These are phyloP conservation scores for Tuber calosporum DNA, from an alignment of 495 filamentous ascomycete species.

Conservation along the genomic window DNA sequence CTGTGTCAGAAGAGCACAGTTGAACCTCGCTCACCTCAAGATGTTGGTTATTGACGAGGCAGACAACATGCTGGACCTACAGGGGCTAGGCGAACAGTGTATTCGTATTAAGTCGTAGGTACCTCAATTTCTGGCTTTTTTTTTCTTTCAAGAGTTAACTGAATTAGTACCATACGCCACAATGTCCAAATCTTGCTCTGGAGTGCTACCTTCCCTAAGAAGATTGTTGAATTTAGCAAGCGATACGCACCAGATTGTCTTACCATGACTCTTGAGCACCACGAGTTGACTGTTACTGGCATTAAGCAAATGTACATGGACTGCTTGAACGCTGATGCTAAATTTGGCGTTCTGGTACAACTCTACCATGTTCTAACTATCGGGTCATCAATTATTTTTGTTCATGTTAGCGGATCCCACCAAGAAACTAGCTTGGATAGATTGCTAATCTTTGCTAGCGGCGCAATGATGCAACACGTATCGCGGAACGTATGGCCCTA, in stretches of 20 bases:
- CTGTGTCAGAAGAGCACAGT: conserved; percentile 62
- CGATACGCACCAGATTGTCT: conserved; percentile 81
- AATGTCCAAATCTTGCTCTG: conserved; percentile 82
- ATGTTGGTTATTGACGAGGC: conserved; percentile 87
- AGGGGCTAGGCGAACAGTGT: conserved; percentile 92
- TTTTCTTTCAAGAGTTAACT: conserved; percentile 6
- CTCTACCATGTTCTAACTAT: conserved; percentile 93
- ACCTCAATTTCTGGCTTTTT: background rate
- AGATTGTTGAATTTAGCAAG: conserved; percentile 69
- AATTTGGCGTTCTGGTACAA: conserved; percentile 79
- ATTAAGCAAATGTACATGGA: conserved; percentile 97
- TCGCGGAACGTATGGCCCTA: conserved; percentile 69
- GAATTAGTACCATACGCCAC: conserved; percentile 15
- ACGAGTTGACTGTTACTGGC: conserved; percentile 89
- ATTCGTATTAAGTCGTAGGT: conserved; percentile 74
- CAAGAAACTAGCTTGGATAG: conserved; percentile 17
- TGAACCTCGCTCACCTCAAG: conserved; percentile 58
- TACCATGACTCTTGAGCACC: conserved; percentile 74
- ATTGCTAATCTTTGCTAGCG: conserved; percentile 50
- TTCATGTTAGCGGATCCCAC: conserved; percentile 54
- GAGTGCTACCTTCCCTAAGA: conserved; percentile 88
- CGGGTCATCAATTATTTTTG: conserved; percentile 95
- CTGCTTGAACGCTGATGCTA: conserved; percentile 66
- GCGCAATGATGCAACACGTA: conserved; percentile 67
- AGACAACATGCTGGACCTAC: conserved; percentile 92